Evolutionary conservation across 495 filamentous ascomycete genomes (phyloP), one percentile per base, ranked within the genome.

Genomic region (Lichina pygmaea): DNA sequence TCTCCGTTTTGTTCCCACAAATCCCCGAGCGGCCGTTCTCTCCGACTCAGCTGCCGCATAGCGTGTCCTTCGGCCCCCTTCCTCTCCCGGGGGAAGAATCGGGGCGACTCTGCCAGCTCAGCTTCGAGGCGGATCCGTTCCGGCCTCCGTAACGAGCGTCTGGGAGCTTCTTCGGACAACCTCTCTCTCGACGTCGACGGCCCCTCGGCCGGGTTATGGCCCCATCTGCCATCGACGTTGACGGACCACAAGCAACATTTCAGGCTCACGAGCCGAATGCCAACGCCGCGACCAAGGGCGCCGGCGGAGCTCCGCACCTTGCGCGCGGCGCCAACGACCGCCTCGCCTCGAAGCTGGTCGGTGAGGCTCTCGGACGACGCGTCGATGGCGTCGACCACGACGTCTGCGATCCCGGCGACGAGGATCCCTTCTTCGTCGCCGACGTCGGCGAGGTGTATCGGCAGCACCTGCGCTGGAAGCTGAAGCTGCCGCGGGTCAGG

Each of bases 391-490:
- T 95, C 51, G 73, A 97, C 67, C 73, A 77, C 48, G 81, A 94
- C 52, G 63, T 60, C 47, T 95, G 91, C 60, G 80, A 77, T 44
- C 68, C 81, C 33, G 91, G 91, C 47, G 86, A 82, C 48, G 89
- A 95, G 62, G 89, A 94, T 67, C 74, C 89, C 33, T 99, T 95
- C 60, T 95, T 93, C 60, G 91, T 99, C 49, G 86, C 81, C 51
- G 89, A 99, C 64, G 75, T 99, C 61, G 89, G 91, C 57, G 86
- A 95, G 65, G 81, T 95, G 50, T 95, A 95, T 65, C 82, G 89
- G 58, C 89, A 99, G 71, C 89, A 95, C 56, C 67, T 94, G 62
- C 77, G 86, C 58, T 99, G 89, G 91, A 95, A 93, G 71, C 66
- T 77, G 66, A 91, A 93, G 57, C 63, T 99, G 58, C 71, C 76